Conservation (phyloP, 2,329 filamentous ascomycete genomes). For the Truncatella angustata region DNA sequence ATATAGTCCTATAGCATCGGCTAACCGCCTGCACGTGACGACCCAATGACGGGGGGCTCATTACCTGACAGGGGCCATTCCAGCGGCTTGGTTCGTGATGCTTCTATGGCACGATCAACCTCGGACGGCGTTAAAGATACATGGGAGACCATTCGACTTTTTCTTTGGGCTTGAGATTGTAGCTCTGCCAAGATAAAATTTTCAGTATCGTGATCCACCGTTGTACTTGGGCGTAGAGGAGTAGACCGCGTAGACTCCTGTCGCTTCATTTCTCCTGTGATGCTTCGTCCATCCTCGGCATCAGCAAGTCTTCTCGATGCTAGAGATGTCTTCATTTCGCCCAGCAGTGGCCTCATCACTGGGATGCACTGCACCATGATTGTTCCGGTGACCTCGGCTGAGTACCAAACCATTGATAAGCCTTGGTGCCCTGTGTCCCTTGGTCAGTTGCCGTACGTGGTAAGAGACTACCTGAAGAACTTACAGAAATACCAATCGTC, state of each 20-base stretch:
- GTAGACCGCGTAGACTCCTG: neutral
- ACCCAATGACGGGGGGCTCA: neutral
- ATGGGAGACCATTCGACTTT: neutral
- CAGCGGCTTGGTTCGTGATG: neutral
- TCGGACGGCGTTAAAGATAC: conserved; percentile 2
- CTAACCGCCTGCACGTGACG: neutral
- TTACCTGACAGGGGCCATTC: conserved; percentile 1
- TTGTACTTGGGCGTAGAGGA: neutral
- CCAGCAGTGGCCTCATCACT: conserved; percentile 4
- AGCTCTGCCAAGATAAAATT: neutral
- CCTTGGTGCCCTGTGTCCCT: conserved; percentile 3
- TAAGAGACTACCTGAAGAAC: conserved; percentile 1
- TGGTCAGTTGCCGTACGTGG: neutral
- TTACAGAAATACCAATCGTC: conserved; percentile 46
- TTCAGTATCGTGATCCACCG: neutral
- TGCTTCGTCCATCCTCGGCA: conserved; percentile 1
- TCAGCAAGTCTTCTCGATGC: neutral
- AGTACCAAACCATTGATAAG: conserved; percentile 10
- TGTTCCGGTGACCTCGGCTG: conserved; percentile 4
- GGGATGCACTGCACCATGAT: conserved; percentile 10
- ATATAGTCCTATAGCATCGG: neutral
- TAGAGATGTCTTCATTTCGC: neutral
- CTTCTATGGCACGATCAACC: conserved; percentile 3
- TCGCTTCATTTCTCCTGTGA: neutral
- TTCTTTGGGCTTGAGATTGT: neutral